A percentile compares a stretch with the other conserved stretches of the same genome.
These are phyloP conservation scores for Spathaspora passalidarum DNA, from an alignment of 805 yeast genomes.

Conservation along the genomic window DNA sequence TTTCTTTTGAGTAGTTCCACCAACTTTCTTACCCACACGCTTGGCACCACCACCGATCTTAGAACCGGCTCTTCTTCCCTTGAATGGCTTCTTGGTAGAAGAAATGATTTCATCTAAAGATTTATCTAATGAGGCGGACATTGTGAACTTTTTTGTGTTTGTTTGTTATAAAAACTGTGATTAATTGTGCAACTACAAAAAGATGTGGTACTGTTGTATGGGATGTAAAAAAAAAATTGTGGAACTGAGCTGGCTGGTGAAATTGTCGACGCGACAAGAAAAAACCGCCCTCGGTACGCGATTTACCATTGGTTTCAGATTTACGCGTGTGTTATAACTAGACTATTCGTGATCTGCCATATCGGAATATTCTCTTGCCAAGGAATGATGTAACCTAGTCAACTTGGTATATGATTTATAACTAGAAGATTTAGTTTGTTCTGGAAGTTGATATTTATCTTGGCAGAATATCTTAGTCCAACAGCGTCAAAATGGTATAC, in stretches of 20 bases:
- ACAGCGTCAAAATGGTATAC: too few species aligned
- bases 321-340: not conserved
- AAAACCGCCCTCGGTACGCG: not conserved
- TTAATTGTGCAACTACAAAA: too few species aligned
- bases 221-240: not conserved
- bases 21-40: slow-evolving; percentile 37
- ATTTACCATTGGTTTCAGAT: not conserved
- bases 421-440: too few species aligned
- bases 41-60: slow-evolving; percentile 6
- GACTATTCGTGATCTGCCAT: too few species aligned
- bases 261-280: not conserved
- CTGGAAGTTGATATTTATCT: too few species aligned
- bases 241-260: too few species aligned
- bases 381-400: too few species aligned
- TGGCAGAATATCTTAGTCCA: too few species aligned
- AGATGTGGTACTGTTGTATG: too few species aligned
- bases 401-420: too few species aligned
- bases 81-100: slow-evolving; percentile 40
- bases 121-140: slow-evolving; percentile 80
- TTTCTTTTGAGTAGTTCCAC: slow-evolving; percentile 19
- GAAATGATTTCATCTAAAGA: slow-evolving; percentile 94
- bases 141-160: slow-evolving; percentile 22
- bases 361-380: too few species aligned
- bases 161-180: not conserved
- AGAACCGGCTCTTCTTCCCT: slow-evolving; percentile 11